Base-by-base conservation (phyloP, 2,329 filamentous ascomycete species). In the Trichoderma sp. region DNA sequence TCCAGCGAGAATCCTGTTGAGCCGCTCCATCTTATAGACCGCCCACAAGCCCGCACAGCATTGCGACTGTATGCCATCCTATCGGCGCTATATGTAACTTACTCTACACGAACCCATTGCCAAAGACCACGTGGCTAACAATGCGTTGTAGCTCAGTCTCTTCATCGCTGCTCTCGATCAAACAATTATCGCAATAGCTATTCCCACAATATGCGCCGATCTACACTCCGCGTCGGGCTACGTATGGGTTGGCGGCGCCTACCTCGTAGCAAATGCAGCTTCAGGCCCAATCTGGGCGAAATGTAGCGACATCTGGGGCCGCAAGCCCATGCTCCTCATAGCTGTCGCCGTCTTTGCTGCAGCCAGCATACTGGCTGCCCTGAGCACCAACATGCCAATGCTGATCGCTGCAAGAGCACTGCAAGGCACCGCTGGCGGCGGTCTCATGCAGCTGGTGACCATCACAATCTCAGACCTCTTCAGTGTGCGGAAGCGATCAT, bases 401-500 rank as follows among this genome's bases (percentile, higher is more conserved):
- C 39, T 43, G 39, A 43, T 43, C 7, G 39, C 39, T n/a, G 39
- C 39, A 43, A 43, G 39, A 43, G 39, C 39, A 43, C 18, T 43
- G 39, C 39, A 43, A n/a, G 39, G 39, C 39, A 43, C 39, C 4
- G 39, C 39, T 5, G 39, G 39, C 16, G 39, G 39, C 18, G 39
- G 39, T 8, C 39, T 43, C 8, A 43, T 43, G 39, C 39, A 43
- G 8, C 39, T 43, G 16, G 39, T 43, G 39, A 43, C 39, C 39
- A 43, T 43, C 6, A 43, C 18, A 43, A 43, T 43, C 28, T 60
- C 30, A 1, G 58, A 56, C 18, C 54, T 56, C 32, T 56, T 56
- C 54, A 30, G 26, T 28, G 32, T 56, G 26, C 54, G 54, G 26
- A 56, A 77, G 66, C 74, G 79, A 26, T 80, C 81, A 1, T 74